Base-by-base conservation (phyloP, 208 protist species). In the Wallacemonas sp. region DNA sequence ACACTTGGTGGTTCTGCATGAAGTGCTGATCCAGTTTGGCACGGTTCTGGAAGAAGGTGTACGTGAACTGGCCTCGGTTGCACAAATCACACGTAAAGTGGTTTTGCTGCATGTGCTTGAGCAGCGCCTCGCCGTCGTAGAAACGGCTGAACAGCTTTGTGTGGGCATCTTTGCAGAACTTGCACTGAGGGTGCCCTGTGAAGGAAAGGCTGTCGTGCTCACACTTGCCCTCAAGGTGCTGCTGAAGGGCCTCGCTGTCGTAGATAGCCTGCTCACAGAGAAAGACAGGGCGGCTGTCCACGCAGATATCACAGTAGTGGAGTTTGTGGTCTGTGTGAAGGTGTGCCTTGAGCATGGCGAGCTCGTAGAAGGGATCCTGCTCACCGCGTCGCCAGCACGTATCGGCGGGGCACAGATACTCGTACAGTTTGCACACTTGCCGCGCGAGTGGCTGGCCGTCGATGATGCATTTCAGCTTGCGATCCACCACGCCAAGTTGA, bases 71-170 rank as follows among this genome's bases (percentile, higher is more conserved):
- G 1, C 79, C 74, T 17, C 81, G 78, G 62, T 92, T 93, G 76
- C 91, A 97, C 19, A 95, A 41, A 62, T 97, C 89, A 66, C 91
- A 97, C 0, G 89, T 86, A 66, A 94, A 93, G 85, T 97, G 91
- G 21, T 81, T 62, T n/a, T 88, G 62, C 56, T 80, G 80, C 91
- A 97, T 97, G 75, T 97, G 91, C 68, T 88, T 84, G 8, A 95
- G 66, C 39, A 97, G 65, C 33, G 81, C 66, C 66, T 94, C 91
- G 22, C 85, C 85, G 59, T 95, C 87, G 62, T 95, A 95, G 66
- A 94, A 93, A 55, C 66, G 67, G 26, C 30, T 58, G 30, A 58
- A 58, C 9, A 51, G 28, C 1, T 73, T 66, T 12, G 67, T 22
- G 0, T 67, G 14, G 22, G 14, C 27, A 31, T 55, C 41, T 8